A percentile compares a stretch with the other conserved stretches of the same genome.
Evolutionary conservation across 2,329 filamentous ascomycete genomes (phyloP).

Genomic region (Diaporthe citriasiana): DNA sequence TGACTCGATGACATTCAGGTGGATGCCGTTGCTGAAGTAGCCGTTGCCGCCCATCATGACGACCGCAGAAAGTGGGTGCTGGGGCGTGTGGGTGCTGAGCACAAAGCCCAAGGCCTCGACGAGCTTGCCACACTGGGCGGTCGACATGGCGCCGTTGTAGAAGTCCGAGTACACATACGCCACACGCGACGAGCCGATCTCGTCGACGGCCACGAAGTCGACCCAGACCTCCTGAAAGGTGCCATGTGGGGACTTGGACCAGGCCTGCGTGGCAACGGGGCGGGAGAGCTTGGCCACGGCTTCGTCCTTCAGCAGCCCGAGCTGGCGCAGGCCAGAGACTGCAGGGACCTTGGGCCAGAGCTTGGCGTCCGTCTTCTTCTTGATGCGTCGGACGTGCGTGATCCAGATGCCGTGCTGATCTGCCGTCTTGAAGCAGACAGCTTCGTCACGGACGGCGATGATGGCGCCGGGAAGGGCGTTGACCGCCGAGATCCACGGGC

Average conservation of each 20-base stretch:
- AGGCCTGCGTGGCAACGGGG: conserved; percentile 46
- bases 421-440: conserved; percentile 54
- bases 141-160: conserved; percentile 61
- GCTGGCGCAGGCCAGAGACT: conserved; percentile 50
- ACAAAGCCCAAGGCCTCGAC: conserved; percentile 55
- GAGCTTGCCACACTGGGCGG: conserved; percentile 54
- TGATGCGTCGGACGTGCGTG: conserved; percentile 56
- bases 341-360: conserved; percentile 59
- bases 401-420: conserved; percentile 59
- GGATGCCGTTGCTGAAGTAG: conserved; percentile 61
- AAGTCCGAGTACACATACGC: conserved; percentile 59
- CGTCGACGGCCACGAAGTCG: conserved; percentile 51
- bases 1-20: conserved; percentile 59
- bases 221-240: conserved; percentile 58
- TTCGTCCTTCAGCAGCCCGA: conserved; percentile 50
- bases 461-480: conserved; percentile 47
- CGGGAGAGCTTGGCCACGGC: conserved; percentile 42
- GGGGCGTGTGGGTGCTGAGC: conserved; percentile 47
- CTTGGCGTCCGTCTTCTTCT: conserved; percentile 53
- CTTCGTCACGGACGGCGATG: conserved; percentile 54
- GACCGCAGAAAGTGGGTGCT: conserved; percentile 51
- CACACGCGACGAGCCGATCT: conserved; percentile 44
- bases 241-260: conserved; percentile 47
- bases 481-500: conserved; percentile 41
- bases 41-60: conserved; percentile 56